Evolutionary conservation across 345 rosid species (phyloP).

Genomic region (Isatis tinctoria): DNA sequence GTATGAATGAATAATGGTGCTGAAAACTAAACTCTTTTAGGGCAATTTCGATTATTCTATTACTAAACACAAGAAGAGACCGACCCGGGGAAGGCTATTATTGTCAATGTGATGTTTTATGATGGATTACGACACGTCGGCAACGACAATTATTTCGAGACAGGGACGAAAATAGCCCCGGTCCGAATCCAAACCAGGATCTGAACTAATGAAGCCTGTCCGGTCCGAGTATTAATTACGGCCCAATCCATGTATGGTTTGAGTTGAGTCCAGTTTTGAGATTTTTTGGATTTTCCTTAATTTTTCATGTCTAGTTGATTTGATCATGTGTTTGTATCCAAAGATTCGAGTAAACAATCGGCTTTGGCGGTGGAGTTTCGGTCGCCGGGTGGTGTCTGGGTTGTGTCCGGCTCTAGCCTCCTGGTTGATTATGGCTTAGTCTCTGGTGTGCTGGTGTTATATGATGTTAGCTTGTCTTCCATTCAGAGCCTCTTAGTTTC

Average conservation of each 20-base stretch:
- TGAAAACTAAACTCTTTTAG: not conserved
- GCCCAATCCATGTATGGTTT: not conserved
- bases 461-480: too few species aligned
- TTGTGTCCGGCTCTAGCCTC: too few species aligned
- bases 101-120: not conserved
- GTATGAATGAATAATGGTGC: not conserved
- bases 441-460: too few species aligned
- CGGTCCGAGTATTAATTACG: not conserved
- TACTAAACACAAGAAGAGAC: not conserved
- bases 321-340: not conserved
- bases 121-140: conserved; percentile 1
- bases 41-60: conserved; percentile 10
- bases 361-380: too few species aligned
- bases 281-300: too few species aligned
- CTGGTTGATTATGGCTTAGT: too few species aligned
- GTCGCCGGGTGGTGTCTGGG: too few species aligned
- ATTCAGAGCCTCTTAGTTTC: too few species aligned
- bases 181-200: not conserved
- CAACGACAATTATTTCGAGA: not conserved
- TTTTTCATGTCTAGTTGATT: not conserved
- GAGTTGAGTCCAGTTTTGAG: not conserved
- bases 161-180: not conserved
- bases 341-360: too few species aligned
- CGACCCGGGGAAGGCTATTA: not conserved
- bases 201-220: not conserved